Base-by-base conservation (phyloP, 345 rosid genomes). In the Salix brachista region DNA sequence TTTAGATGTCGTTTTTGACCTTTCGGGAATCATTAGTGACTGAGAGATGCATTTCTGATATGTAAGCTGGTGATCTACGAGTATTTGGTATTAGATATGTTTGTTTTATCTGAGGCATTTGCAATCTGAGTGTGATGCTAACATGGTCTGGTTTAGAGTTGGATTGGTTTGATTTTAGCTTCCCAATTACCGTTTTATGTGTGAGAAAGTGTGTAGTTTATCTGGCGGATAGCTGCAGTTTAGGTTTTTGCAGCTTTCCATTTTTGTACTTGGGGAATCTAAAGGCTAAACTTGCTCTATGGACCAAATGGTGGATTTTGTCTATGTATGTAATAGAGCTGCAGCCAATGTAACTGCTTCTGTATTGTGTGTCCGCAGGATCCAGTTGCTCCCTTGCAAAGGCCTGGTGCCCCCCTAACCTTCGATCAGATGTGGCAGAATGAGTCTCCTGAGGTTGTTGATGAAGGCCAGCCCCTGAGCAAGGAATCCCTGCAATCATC, bases 401-500 rank as follows among this genome's bases (percentile, higher is more conserved):
- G 85, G 79, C 71, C 82, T 54, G 88, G 88, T 77, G 88, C 77
- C 4, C 81, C 85, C 50, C 75, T 87, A 75, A 75, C 85, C 42
- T 73, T 75, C 23, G 89, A 79, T 72, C 90, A 84, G 70, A 81
- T 79, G 76, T 83, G 89, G 83, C 89, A 58, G 73, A 86, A 73
- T 81, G 93, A 90, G 36, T 77, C 92, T 65, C 86, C 74, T 66
- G 90, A 84, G 69, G 83, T 56, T 73, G 76, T 50, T 74, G 88
- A 79, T 73, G 79, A 48, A 73, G 89, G 80, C 80, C 65, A 19
- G 65, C 84, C 88, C 62, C 80, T 6, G 92, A 91, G 84, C 85
- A 79, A 75, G 97, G 94, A 74, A 86, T 93, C 77, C 99, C 99
- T 21, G 85, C 81, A 26, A 69, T 93, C 50, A 88, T 96, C 78